These are phyloP conservation scores for Sclerotinia subarctica DNA, from an alignment of 2,329 filamentous ascomycete genomes.

Conservation along the genomic window DNA sequence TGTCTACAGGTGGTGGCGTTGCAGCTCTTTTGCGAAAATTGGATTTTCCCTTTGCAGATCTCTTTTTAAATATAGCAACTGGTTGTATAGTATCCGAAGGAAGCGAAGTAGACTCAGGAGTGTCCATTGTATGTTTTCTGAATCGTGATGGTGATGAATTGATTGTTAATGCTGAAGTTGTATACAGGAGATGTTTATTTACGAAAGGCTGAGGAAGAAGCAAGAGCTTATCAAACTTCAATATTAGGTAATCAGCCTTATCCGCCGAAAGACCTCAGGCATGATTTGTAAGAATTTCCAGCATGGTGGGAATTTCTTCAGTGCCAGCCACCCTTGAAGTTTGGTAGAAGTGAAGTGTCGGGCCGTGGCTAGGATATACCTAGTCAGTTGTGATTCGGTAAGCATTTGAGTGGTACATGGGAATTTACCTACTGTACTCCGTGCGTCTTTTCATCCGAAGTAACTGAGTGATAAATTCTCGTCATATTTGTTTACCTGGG, in stretches of 20 bases:
- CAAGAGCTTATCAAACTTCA: slow-evolving; percentile 1
- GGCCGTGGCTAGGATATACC: background rate
- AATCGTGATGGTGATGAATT: background rate
- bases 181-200: background rate
- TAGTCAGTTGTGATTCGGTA: background rate
- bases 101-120: background rate
- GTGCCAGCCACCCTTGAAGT: background rate
- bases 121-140: slow-evolving; percentile 14
- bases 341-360: background rate
- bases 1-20: slow-evolving; percentile 66
- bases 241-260: slow-evolving; percentile 20
- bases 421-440: too few species aligned
- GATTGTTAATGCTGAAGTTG: background rate
- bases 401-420: background rate
- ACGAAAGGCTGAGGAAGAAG: slow-evolving; percentile 7
- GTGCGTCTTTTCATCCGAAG: background rate
- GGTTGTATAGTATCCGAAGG: slow-evolving; percentile 21
- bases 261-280: background rate
- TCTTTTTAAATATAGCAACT: slow-evolving; percentile 79
- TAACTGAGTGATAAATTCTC: background rate
- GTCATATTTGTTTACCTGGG: background rate
- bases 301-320: background rate
- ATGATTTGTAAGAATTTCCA: background rate
- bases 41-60: slow-evolving; percentile 70
- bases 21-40: slow-evolving; percentile 78